Percentiles rank a stretch among this genome's conserved stretches.
phyloP scores from a whole-genome alignment of 2,329 filamentous ascomycete genomes.

The Helminthosporium solani region DNA sequence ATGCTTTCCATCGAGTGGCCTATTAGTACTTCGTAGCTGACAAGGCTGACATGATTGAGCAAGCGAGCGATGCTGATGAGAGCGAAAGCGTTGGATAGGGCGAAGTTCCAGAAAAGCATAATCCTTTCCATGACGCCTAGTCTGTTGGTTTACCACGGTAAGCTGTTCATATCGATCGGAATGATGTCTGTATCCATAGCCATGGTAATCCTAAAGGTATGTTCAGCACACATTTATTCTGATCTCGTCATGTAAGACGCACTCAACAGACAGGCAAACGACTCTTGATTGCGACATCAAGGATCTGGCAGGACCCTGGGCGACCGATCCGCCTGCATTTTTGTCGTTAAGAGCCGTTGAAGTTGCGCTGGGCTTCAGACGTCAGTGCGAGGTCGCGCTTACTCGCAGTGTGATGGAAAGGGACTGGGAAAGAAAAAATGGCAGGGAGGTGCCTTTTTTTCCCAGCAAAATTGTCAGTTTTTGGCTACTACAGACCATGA shows the following conservation, averaged over 20 bases:
- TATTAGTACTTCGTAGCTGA: conserved; percentile 32
- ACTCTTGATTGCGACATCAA: conserved; percentile 19
- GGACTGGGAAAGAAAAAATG: no score
- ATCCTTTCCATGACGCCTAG: conserved; percentile 14
- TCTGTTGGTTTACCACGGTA: conserved; percentile 62
- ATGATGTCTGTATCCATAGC: conserved; percentile 61
- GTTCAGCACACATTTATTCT: not conserved
- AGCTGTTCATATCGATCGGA: conserved; percentile 57
- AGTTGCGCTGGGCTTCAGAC: not conserved
- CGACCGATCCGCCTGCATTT: not conserved
- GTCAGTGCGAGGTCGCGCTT: no score
- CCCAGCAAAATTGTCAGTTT: no score
- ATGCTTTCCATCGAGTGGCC: conserved; percentile 59
- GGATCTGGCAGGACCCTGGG: conserved; percentile 5
- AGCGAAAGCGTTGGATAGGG: conserved; percentile 13
- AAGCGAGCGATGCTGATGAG: conserved; percentile 13
- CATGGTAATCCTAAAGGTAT: conserved; percentile 12
- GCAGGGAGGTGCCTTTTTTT: no score
- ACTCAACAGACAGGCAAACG: conserved; percentile 19
- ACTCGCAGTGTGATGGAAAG: no score
- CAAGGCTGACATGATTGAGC: conserved; percentile 7
- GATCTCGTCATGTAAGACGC: not conserved
- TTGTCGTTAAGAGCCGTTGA: not conserved
- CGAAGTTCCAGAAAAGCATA: conserved; percentile 19
- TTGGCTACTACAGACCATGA: no score